Evolutionary conservation across 495 filamentous ascomycete species (phyloP).

Genomic region (Geoglossum glabrum): DNA sequence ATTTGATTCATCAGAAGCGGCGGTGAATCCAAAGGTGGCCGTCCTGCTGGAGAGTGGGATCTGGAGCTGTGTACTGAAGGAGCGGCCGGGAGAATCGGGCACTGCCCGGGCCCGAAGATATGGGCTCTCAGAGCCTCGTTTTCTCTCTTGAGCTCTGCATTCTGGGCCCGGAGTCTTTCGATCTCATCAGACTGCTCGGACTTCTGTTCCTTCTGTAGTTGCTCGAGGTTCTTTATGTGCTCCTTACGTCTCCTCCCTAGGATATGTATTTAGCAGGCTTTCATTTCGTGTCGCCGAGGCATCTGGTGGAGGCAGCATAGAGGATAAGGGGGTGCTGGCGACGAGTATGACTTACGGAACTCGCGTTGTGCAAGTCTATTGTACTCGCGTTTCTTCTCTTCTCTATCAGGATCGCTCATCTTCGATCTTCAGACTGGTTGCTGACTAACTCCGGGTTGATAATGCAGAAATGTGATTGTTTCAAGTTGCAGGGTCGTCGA

Average conservation of each 20-base stretch:
- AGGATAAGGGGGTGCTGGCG: not conserved
- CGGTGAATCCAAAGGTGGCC: not conserved
- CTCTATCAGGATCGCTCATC: conserved; percentile 10
- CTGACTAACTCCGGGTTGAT: not conserved
- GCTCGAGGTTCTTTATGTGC: conserved; percentile 20
- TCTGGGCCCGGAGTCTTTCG: conserved; percentile 16
- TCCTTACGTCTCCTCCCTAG: conserved; percentile 20
- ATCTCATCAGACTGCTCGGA: conserved; percentile 19
- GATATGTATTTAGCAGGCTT: not conserved
- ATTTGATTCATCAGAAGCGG: not conserved
- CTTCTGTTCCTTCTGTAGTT: conserved; percentile 18
- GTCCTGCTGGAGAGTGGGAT: not conserved
- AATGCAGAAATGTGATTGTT: not conserved
- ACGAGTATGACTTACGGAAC: conserved; percentile 12
- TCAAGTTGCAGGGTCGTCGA: not conserved
- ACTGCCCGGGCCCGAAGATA: not conserved
- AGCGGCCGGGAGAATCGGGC: not conserved
- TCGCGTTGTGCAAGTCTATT: conserved; percentile 17
- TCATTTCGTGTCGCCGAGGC: not conserved
- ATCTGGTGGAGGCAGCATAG: not conserved
- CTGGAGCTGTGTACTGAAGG: not conserved
- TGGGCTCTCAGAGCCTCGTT: conserved; percentile 13
- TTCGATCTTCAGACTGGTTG: not conserved
- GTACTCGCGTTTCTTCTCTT: conserved; percentile 18
- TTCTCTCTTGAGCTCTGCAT: conserved; percentile 16